Evolutionary conservation across 2,329 filamentous ascomycete species (phyloP).

Genomic region (Nectriaceae sp.): DNA sequence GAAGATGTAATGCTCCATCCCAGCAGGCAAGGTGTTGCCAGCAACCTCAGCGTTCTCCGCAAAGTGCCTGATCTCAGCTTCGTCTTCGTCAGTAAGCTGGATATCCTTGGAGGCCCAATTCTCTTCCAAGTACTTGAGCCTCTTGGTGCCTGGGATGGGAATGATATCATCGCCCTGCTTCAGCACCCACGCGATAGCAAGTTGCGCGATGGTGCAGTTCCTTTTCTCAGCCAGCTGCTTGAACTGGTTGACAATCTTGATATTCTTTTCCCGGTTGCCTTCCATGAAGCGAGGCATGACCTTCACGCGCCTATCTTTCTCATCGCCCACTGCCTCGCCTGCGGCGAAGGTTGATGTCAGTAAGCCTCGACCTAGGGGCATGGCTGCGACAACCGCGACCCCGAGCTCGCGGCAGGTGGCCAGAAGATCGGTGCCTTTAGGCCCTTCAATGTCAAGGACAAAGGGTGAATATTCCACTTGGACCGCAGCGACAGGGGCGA

Average conservation of each 20-base stretch:
- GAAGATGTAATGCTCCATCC: neutral
- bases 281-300: constrained; percentile 6
- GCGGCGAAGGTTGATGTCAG: constrained; percentile 38
- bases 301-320: neutral
- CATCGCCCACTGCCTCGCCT: neutral
- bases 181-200: constrained; percentile 63
- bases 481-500: constrained; percentile 49
- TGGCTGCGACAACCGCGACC: constrained; percentile 54
- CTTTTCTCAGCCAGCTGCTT: constrained; percentile 38
- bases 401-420: constrained; percentile 56
- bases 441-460: constrained; percentile 59
- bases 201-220: constrained; percentile 51
- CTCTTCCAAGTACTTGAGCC: constrained; percentile 41
- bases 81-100: constrained; percentile 29
- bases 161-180: constrained; percentile 59
- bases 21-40: constrained; percentile 1
- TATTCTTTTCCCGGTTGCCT: constrained; percentile 37
- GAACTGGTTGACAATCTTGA: constrained; percentile 28
- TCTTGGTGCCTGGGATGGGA: constrained; percentile 54
- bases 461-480: constrained; percentile 57
- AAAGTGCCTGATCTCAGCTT: constrained; percentile 27
- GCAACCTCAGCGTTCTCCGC: constrained; percentile 11
- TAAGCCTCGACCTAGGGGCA: constrained; percentile 59
- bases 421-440: constrained; percentile 44
- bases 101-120: constrained; percentile 36